phyloP scores from a whole-genome alignment of 2,329 filamentous ascomycete species.

The Helminthosporium solani region DNA sequence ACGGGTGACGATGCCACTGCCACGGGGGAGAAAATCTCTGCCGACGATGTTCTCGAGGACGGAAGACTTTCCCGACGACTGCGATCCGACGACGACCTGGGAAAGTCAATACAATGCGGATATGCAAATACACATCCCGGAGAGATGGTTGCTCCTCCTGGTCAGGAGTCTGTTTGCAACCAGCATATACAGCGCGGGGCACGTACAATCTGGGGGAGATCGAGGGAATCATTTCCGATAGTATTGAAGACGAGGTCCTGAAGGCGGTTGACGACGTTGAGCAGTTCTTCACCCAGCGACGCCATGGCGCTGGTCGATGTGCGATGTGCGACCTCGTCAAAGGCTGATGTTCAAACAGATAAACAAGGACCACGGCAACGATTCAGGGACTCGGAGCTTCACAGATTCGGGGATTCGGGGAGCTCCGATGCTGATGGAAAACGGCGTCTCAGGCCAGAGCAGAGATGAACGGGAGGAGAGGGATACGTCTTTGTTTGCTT shows the following conservation, averaged over 20 bases:
- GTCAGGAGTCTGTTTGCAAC: not conserved
- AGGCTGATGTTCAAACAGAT: constrained; percentile 24
- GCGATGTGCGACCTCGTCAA: constrained; percentile 22
- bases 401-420: constrained; percentile 3
- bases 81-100: constrained; percentile 97
- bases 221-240: constrained; percentile 96
- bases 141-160: not conserved
- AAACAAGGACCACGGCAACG: constrained; percentile 24
- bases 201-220: constrained; percentile 96
- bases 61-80: constrained; percentile 97
- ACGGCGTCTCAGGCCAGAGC: constrained; percentile 1
- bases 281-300: constrained; percentile 90
- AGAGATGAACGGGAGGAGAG: not conserved
- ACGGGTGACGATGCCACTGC: constrained; percentile 93
- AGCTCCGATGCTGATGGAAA: constrained; percentile 9
- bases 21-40: constrained; percentile 92
- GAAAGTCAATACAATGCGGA: constrained; percentile 13
- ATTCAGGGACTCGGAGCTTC: constrained; percentile 1
- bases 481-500: not conserved
- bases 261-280: constrained; percentile 95
- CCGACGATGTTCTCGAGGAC: constrained; percentile 99
- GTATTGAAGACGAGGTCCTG: constrained; percentile 99
- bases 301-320: constrained; percentile 63
- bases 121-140: not conserved
- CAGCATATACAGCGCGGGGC: constrained; percentile 40